Evolutionary conservation across 1,284 basidiomycete genomes (phyloP), one percentile per base, ranked within the genome.

Genomic region (Ustilago bromivora): DNA sequence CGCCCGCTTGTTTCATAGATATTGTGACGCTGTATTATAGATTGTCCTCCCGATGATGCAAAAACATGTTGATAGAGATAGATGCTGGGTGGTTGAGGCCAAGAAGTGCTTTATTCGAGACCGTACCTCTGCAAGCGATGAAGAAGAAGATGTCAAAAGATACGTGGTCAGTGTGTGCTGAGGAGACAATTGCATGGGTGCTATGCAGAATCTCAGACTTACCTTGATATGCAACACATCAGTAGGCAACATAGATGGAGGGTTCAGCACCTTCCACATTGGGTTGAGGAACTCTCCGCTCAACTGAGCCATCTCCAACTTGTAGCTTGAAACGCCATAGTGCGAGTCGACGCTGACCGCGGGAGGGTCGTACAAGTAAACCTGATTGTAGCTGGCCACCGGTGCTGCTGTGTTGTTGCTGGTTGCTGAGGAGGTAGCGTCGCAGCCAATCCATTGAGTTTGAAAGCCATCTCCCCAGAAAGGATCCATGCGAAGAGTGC

Each of bases 181-280:
- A 23, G n/a, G 6, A 46, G 7, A 51, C 11, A 43, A 23, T 28
- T 19, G 23, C n/a, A 13, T 34, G 7, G 17, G 35, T 6, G 46
- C 28, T 40, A n/a, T 10, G n/a, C 35, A 23, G 8, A 4, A 17
- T n/a, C 7, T 17, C 12, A 19, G 2, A 60, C 65, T 56, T 52
- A 62, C 66, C 65, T 56, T 73, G 58, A 77, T 60, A 47, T 79
- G 71, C 19, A 82, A 60, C 38, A 76, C 68, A 35, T 79, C 71
- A 19, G 76, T 82, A 9, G 80, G 80, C 35, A 82, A 55, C 80
- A 82, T 82, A 32, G 65, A 49, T 12, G 80, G 79, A 34, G 79
- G 79, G 56, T 81, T 74, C 66, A 79, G 71, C 36, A 67, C 53
- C 66, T 81, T 76, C 70, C 75, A 82, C 64, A 73, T 60, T 4